phyloP scores from a whole-genome alignment of 495 filamentous ascomycete genomes.

The Lophium mytilinum region DNA sequence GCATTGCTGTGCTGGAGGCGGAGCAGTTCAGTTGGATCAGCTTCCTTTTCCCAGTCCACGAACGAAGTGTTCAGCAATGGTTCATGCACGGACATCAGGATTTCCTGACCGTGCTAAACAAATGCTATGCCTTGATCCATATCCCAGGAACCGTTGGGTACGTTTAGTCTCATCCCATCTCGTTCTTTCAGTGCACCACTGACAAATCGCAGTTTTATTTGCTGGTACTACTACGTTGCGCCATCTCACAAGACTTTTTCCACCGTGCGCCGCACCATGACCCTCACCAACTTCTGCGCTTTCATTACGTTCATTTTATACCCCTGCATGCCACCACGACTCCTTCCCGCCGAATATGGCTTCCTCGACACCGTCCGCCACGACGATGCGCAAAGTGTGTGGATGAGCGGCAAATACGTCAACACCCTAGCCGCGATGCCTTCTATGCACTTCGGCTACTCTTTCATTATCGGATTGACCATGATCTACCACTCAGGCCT shows the following conservation, averaged over 20 bases:
- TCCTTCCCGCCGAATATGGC: conserved; percentile 51
- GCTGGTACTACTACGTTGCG: conserved; percentile 58
- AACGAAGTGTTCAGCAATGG: conserved; percentile 50
- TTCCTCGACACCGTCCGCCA: conserved; percentile 58
- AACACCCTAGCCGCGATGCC: conserved; percentile 29
- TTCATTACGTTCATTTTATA: conserved; percentile 55
- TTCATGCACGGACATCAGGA: conserved; percentile 50
- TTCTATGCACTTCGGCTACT: conserved; percentile 28
- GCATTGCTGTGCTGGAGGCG: conserved; percentile 51
- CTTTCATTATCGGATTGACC: conserved; percentile 51
- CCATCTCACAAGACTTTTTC: conserved; percentile 48
- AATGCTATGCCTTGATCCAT: conserved; percentile 56
- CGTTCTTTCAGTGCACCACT: not conserved
- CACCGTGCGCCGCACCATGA: conserved; percentile 52
- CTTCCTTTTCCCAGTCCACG: conserved; percentile 48
- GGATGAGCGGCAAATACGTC: conserved; percentile 37
- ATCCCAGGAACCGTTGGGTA: conserved; percentile 60
- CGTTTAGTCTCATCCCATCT: conserved; percentile 23
- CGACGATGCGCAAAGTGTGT: conserved; percentile 51
- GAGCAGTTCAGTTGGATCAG: conserved; percentile 48
- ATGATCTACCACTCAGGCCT: conserved; percentile 52
- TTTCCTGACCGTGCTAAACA: conserved; percentile 52
- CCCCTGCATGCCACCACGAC: conserved; percentile 57
- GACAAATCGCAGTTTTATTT: conserved; percentile 44
- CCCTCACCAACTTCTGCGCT: conserved; percentile 53